Base-by-base conservation (phyloP, 805 yeast genomes). In the Yamadazyma olivae region DNA sequence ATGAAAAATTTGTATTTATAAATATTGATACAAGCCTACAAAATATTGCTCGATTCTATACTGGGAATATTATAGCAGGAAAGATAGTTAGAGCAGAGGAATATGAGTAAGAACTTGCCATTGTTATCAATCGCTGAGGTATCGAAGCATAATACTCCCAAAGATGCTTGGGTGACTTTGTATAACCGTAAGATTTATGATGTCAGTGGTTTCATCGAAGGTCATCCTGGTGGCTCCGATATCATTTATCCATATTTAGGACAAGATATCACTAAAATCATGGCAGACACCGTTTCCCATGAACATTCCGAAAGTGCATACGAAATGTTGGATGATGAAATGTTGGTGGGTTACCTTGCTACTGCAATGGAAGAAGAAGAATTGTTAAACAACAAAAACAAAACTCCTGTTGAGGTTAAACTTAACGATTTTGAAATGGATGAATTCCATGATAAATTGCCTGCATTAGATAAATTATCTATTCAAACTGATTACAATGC, bases 261-360 rank as follows among this genome's bases (percentile, higher is more conserved):
- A 16, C 67, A 72, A 45, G 83, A 77, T 45, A 56, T 76, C 35
- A 86, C 96, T 7, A 77, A 76, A 35, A 79, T 88, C 32, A 75
- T 91, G 74, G 79, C 81, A 6, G 97, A 91, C 52, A 68, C 67
- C 15, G 64, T 65, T 3, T 70, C 81, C 24, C 96, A 90, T 56
- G 78, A 74, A 33, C 96, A 91, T 59, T 80, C 93, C 4, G 91
- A 85, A 43, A 67, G 82, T 31, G 95, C 97, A 1, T 83, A 85
- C 57, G 93, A 86, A 35, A 82, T 90, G 74, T 66, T 91, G 44
- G 85, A 83, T 43, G 96, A 90, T 30, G 81, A 74, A 39, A 83
- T 79, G 61, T 59, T 87, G 42, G 77, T 91, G 28, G 96, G 95
- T 0, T 83, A 81, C 53, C 60, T 91, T 47, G 96, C 97, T 15